Evolutionary conservation across 768 basidiomycete species (phyloP).

Genomic region (Cubamyces lactineus): DNA sequence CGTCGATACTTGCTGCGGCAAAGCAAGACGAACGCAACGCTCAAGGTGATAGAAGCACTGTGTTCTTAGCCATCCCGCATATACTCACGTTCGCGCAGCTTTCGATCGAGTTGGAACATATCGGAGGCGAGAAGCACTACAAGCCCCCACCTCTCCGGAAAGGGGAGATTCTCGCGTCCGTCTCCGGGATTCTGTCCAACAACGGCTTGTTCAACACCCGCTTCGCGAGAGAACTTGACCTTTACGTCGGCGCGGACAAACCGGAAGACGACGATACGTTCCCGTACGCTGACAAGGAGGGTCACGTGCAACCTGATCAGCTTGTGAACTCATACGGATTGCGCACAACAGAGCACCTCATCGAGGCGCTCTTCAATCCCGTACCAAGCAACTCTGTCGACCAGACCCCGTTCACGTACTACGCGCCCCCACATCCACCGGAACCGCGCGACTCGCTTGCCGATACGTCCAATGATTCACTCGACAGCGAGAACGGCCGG

Average conservation of each 20-base stretch:
- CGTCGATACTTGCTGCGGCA: constrained; percentile 69
- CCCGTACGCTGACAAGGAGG: constrained; percentile 23
- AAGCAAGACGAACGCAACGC: constrained; percentile 78
- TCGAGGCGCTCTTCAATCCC: constrained; percentile 83
- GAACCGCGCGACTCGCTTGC: not conserved
- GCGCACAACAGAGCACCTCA: constrained; percentile 69
- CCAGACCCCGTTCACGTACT: constrained; percentile 36
- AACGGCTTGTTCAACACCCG: constrained; percentile 54
- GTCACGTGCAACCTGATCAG: constrained; percentile 35
- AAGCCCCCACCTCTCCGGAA: constrained; percentile 69
- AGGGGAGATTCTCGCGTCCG: constrained; percentile 72
- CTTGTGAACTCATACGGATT: constrained; percentile 59
- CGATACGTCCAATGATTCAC: constrained; percentile 11
- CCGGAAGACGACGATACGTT: constrained; percentile 20
- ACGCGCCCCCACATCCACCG: constrained; percentile 22
- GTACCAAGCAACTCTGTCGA: constrained; percentile 36
- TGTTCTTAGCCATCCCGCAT: not conserved
- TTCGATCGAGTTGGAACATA: constrained; percentile 57
- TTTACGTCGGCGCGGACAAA: constrained; percentile 37
- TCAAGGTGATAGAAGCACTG: constrained; percentile 52
- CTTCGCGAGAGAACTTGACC: constrained; percentile 50
- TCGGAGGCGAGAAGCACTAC: constrained; percentile 58
- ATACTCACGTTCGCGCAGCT: constrained; percentile 42
- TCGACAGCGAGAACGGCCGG: constrained; percentile 6
- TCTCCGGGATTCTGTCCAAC: constrained; percentile 58